phyloP scores from a whole-genome alignment of 495 filamentous ascomycete genomes.

The Aspergillus coremiiformis region DNA sequence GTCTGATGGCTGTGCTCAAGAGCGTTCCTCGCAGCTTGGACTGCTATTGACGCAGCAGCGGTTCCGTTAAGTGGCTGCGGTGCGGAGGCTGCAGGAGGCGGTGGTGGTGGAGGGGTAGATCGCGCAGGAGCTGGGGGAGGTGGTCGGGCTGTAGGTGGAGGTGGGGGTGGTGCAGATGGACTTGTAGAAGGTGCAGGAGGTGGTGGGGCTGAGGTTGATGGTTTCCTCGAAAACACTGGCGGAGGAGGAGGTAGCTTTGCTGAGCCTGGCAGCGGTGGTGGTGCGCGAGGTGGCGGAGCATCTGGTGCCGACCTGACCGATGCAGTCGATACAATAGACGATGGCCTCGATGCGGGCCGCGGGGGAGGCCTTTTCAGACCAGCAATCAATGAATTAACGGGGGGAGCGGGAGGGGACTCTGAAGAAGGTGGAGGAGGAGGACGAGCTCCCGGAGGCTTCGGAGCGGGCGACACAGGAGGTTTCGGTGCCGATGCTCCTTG shows the following conservation, averaged over 20 bases:
- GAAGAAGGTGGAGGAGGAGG: conserved; percentile 49
- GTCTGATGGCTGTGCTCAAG: conserved; percentile 43
- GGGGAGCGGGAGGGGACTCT: conserved; percentile 41
- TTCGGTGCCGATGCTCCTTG: conserved; percentile 56
- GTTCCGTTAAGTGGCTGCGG: conserved; percentile 35
- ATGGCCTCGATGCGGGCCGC: conserved; percentile 46
- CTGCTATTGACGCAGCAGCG: conserved; percentile 31
- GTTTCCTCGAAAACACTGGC: conserved; percentile 34
- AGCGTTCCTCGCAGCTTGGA: conserved; percentile 43
- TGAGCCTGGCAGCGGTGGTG: conserved; percentile 54
- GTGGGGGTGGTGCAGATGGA: conserved; percentile 42
- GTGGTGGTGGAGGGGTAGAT: conserved; percentile 40
- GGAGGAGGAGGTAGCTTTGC: conserved; percentile 45
- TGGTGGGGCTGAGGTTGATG: conserved; percentile 37
- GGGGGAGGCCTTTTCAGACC: conserved; percentile 53
- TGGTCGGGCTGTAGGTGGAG: conserved; percentile 38
- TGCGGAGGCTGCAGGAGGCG: conserved; percentile 33
- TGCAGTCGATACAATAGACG: conserved; percentile 40
- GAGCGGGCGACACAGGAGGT: conserved; percentile 52
- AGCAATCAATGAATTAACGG: conserved; percentile 51
- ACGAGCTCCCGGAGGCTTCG: conserved; percentile 52
- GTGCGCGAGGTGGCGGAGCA: conserved; percentile 54
- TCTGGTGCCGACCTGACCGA: conserved; percentile 41
- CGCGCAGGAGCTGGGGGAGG: conserved; percentile 35
- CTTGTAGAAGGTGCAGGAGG: conserved; percentile 35